Evolutionary conservation across 352 stramenopile genomes (phyloP), one percentile per base, ranked within the genome.

Genomic region (Globisporangium apiculatum): DNA sequence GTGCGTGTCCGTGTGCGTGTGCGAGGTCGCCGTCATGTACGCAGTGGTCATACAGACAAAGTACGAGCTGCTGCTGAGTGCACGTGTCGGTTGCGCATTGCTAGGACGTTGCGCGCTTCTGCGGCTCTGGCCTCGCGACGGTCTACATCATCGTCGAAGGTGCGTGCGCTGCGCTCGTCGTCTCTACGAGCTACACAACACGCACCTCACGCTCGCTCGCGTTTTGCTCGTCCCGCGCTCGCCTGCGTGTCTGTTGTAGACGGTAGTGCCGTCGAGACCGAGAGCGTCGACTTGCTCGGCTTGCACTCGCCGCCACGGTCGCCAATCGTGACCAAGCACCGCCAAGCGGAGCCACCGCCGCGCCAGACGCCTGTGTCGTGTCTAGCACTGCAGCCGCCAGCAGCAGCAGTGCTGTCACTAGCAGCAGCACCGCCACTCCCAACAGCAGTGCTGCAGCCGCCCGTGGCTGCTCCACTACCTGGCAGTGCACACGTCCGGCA

Each of bases 251-350:
- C 14, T 9, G 14, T 31, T 40, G 18, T 38, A 60, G 60, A 62
- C 24, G 41, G 43, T 4, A 42, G n/a, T 12, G 42, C 46, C 17
- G 17, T 43, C 7, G 57, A 57, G 42, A 57, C 42, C 7, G 40
- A 18, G 36, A 73, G 58, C 18, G 61, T 68, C 17, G 67, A 77
- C 57, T 47, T 77, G 45, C 67, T 77, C 31, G 69, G 61, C 7
- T 58, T 77, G 31, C 55, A 66, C 52, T 42, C 48, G 1, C 48
- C 61, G 15, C 48, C 42, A 15, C 42, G 4, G 42, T 42, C 48
- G 15, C 56, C 7, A 55, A 15, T 24, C 4, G 31, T 48, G 14
- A 11, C 15, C 36, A 37, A 46, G 18, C n/a, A 24, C 35, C 47
- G 7, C 7, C 47, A 45, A n/a, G 37, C 15, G 5, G 7, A 36